Evolutionary conservation across 192 early-diverging fungal species (phyloP).

Genomic region (Chytriomyces confervae): DNA sequence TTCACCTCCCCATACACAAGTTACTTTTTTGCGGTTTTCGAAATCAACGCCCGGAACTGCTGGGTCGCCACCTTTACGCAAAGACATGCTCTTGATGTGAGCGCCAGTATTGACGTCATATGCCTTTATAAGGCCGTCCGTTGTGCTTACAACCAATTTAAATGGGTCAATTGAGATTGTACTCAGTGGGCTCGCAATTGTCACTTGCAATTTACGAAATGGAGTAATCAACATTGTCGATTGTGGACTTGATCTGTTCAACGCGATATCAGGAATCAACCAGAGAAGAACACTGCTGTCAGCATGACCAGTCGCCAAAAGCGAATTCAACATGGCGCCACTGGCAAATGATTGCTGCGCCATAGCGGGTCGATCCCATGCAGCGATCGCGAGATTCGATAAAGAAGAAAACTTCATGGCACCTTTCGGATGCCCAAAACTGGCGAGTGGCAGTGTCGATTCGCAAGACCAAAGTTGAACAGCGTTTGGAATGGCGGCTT

Average conservation of each 20-base stretch:
- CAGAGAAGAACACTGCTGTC: conserved; percentile 17
- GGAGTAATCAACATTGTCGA: background rate
- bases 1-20: conserved; percentile 22
- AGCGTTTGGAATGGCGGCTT: background rate
- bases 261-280: conserved; percentile 16
- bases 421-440: background rate
- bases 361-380: conserved; percentile 25
- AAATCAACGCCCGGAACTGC: background rate
- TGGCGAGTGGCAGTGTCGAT: background rate
- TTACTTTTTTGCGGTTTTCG: background rate
- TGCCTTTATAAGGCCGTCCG: conserved; percentile 3
- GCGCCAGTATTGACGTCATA: conserved; percentile 27
- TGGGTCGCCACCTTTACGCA: conserved; percentile 20
- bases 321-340: background rate
- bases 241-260: background rate
- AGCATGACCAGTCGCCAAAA: conserved; percentile 16
- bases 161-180: conserved; percentile 30
- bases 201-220: conserved; percentile 18
- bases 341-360: background rate
- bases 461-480: background rate
- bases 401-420: background rate
- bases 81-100: background rate
- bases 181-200: conserved; percentile 11
- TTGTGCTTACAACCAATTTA: conserved; percentile 24
- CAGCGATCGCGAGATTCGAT: conserved; percentile 6